These are phyloP conservation scores for Hapsidospora chrysogenum DNA, from an alignment of 495 filamentous ascomycete species.

Conservation along the genomic window DNA sequence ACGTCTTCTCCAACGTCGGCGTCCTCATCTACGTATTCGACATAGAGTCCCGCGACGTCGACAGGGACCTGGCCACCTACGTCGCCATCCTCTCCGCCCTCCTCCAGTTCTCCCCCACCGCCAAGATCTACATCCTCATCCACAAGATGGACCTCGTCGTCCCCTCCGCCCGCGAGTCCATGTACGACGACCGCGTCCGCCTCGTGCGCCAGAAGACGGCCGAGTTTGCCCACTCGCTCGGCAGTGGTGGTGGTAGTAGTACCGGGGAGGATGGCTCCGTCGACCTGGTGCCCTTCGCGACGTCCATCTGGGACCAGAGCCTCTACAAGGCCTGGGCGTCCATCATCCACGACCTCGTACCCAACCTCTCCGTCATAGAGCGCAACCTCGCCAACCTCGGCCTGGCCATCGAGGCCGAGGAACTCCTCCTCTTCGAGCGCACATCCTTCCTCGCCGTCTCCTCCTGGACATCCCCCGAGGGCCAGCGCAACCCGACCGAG, in stretches of 20 bases:
- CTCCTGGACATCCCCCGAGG: constrained; percentile 55
- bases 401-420: constrained; percentile 72
- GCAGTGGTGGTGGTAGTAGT: too few relatives aligned
- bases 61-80: constrained; percentile 80
- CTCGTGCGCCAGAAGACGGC: constrained; percentile 61
- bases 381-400: constrained; percentile 62
- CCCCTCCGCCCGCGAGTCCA: constrained; percentile 50
- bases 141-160: constrained; percentile 99
- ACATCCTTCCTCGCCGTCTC: constrained; percentile 91
- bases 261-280: constrained; percentile 5
- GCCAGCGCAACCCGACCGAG: constrained; percentile 64
- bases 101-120: constrained; percentile 64
- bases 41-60: constrained; percentile 86
- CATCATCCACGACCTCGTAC: constrained; percentile 91
- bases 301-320: constrained; percentile 95
- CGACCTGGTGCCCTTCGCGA: constrained; percentile 53
- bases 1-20: constrained; percentile 92
- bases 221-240: constrained; percentile 36
- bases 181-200: constrained; percentile 63
- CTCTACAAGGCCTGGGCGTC: constrained; percentile 97
- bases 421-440: constrained; percentile 89
- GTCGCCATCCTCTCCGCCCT: constrained; percentile 71
- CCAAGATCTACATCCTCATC: constrained; percentile 79
- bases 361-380: constrained; percentile 82
- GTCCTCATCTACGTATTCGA: constrained; percentile 99